A percentile compares a stretch with the other conserved stretches of the same genome.
phyloP scores from a whole-genome alignment of 192 early-diverging fungal genomes.

The Coemansia reversa region DNA sequence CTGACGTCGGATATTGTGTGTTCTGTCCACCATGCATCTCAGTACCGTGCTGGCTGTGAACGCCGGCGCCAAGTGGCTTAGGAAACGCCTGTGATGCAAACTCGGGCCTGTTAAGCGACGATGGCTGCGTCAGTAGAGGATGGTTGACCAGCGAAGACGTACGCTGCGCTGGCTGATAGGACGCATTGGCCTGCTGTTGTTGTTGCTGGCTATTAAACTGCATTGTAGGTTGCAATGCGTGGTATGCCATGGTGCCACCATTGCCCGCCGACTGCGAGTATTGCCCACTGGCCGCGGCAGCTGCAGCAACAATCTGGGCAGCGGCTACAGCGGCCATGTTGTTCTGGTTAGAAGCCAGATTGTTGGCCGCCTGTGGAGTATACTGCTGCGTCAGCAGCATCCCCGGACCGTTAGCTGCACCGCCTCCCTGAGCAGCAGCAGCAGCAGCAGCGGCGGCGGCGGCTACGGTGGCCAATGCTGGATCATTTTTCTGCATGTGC shows the following conservation, averaged over 20 bases:
- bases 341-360: conserved; percentile 39
- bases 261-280: conserved; percentile 16
- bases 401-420: conserved; percentile 7
- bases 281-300: conserved; percentile 17
- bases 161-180: conserved; percentile 21
- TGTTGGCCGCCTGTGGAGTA: conserved; percentile 16
- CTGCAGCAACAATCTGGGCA: conserved; percentile 27
- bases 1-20: conserved; percentile 3
- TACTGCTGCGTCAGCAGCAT: conserved; percentile 50
- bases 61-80: conserved; percentile 1
- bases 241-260: conserved; percentile 14
- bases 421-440: conserved; percentile 16
- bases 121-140: conserved; percentile 26
- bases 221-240: conserved; percentile 21
- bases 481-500: conserved; percentile 9
- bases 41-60: not conserved
- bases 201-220: conserved; percentile 21
- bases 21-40: not conserved
- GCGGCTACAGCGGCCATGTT: conserved; percentile 29
- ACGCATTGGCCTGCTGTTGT: conserved; percentile 15
- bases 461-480: conserved; percentile 8
- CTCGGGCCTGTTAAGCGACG: conserved; percentile 9
- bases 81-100: conserved; percentile 8
- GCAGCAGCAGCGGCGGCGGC: conserved; percentile 26
- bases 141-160: conserved; percentile 43